Evolutionary conservation across 768 basidiomycete species (phyloP).

Genomic region (Xerocomus potaroensis): DNA sequence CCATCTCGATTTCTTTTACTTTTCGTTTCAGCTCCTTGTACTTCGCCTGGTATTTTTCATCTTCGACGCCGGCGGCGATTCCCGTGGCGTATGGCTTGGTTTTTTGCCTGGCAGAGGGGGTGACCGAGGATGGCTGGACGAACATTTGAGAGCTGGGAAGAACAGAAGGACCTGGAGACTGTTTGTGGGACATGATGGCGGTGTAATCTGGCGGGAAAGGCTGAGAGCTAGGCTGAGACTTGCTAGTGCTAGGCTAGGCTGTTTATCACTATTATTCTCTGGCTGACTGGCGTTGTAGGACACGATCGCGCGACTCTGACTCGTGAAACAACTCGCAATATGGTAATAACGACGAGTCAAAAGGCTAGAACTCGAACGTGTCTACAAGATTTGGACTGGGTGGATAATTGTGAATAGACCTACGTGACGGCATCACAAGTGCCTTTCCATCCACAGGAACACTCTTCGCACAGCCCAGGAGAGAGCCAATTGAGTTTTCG

Average conservation of each 20-base stretch:
- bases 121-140: constrained; percentile 23
- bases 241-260: too few species aligned
- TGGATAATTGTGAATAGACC: background rate
- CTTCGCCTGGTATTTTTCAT: constrained; percentile 82
- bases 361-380: background rate
- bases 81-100: constrained; percentile 48
- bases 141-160: constrained; percentile 39
- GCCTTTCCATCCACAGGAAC: constrained; percentile 21
- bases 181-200: constrained; percentile 65
- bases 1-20: constrained; percentile 81
- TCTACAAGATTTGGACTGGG: background rate
- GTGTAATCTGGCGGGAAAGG: constrained; percentile 32
- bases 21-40: constrained; percentile 87
- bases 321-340: background rate
- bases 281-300: constrained; percentile 28
- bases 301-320: too few species aligned
- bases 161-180: constrained; percentile 50
- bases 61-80: constrained; percentile 76
- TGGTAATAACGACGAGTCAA: too few species aligned
- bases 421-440: constrained; percentile 18
- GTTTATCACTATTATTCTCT: constrained; percentile 27
- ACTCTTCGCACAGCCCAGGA: background rate
- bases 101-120: constrained; percentile 43
- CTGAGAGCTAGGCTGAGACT: too few species aligned
- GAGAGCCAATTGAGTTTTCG: background rate